Conservation (phyloP, 208 protist genomes). For the Borovskyia barvae region DNA sequence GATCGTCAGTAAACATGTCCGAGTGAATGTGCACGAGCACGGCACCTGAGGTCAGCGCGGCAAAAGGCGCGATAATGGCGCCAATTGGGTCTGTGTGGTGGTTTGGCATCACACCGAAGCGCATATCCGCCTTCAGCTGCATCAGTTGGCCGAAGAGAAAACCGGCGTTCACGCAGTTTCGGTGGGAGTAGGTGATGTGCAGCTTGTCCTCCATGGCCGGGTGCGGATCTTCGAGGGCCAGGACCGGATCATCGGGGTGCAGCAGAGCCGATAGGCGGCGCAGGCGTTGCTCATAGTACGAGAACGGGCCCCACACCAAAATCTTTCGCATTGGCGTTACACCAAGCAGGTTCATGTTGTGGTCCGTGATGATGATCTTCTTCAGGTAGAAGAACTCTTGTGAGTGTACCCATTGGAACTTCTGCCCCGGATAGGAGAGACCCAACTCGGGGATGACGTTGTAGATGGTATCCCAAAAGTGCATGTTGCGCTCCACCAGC, state of each 20-base stretch:
- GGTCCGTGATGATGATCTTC: slow-evolving; percentile 91
- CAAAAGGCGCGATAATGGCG: slow-evolving; percentile 86
- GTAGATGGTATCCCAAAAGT: slow-evolving; percentile 92
- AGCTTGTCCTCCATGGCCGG: slow-evolving; percentile 86
- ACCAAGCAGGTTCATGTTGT: slow-evolving; percentile 91
- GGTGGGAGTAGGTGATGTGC: slow-evolving; percentile 85
- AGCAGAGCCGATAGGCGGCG: slow-evolving; percentile 83
- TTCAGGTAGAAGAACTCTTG: slow-evolving; percentile 93
- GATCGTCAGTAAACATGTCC: slow-evolving; percentile 90
- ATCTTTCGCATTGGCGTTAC: slow-evolving; percentile 90
- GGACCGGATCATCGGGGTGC: slow-evolving; percentile 88
- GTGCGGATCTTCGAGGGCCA: slow-evolving; percentile 81
- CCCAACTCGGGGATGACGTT: slow-evolving; percentile 92
- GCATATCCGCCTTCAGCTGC: slow-evolving; percentile 81
- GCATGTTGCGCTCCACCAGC: slow-evolving; percentile 90
- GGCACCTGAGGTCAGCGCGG: slow-evolving; percentile 80
- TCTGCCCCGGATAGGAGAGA: slow-evolving; percentile 89
- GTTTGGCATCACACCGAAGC: slow-evolving; percentile 89
- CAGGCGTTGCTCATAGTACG: slow-evolving; percentile 91
- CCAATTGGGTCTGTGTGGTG: slow-evolving; percentile 85
- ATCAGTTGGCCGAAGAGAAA: slow-evolving; percentile 83
- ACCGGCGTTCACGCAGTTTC: slow-evolving; percentile 89
- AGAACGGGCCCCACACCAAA: slow-evolving; percentile 89
- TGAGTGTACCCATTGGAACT: slow-evolving; percentile 91
- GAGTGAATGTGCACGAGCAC: slow-evolving; percentile 87